Evolutionary conservation across 345 rosid species (phyloP), one percentile per base, ranked within the genome.

Genomic region (Moricandia arvensis): DNA sequence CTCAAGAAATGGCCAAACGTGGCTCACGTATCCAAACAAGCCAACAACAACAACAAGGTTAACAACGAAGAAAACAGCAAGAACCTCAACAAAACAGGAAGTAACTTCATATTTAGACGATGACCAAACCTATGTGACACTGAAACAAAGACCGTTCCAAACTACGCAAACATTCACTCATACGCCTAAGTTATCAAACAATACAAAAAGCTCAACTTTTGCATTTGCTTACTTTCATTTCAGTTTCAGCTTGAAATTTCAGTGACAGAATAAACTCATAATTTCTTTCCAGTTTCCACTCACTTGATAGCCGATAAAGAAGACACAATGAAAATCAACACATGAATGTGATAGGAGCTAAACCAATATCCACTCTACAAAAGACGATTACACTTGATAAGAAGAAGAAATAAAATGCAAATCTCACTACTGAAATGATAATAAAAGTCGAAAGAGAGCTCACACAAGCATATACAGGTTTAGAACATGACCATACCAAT

Each of bases 81-180:
- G 11, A 41, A 3, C 47, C 15, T 11, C 47, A 41, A 12, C 15
- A 41, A 12, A 41, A 41, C 49, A 11, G 13, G 49, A 75, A 37
- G 37, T 43, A 51, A 1, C 47, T 8, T 24, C 11, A 18, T 7
- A 65, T 30, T 51, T 59, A 66, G 60, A 21, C 3, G 72, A 66
- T 26, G 37, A 27, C 60, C 66, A 59, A 17, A 34, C 33, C 30
- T 34, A 68, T 47, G 15, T 47, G 24, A 47, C 43, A 49, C 0
- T 49, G 59, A 66, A 66, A 47, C 77, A 62, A 64, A 29, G 15
- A 34, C 38, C 41, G 0, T 73, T 34, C 51, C 33, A 60, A 43
- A 7, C 43, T 10, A 57, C 35, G 63, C n/a, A 33, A 21, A 21
- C 24, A 55, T 55, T 55, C 38, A 43, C 75, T 6, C 12, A 43